Base-by-base conservation (phyloP, 2,329 filamentous ascomycete genomes). In the Fusarium compactum region DNA sequence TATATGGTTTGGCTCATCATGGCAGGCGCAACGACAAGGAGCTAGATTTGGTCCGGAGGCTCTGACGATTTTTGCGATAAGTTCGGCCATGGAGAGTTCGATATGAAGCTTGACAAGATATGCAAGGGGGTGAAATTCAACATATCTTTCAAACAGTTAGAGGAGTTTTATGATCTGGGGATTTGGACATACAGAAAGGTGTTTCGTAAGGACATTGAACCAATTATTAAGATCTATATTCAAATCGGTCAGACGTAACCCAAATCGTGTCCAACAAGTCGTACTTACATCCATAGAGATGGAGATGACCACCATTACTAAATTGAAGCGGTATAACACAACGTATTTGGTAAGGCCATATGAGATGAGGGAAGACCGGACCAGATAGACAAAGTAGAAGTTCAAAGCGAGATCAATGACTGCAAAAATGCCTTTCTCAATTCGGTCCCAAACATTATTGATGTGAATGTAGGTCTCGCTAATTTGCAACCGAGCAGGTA, bases 341-440 rank as follows among this genome's bases (percentile, higher is more conserved):
- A 82, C 80, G 70, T 86, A 86, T 65, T 86, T 86, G 4, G 80
- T 81, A 4, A 86, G 76, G 12, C 85, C 85, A 46, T 84, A 82
- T 24, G 80, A 76, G 60, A 86, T 81, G 1, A 87, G 78, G 5
- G 82, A 81, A 3, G 77, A 77, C 34, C 82, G 82, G 46, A 86
- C 85, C 2, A 79, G 78, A 50, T 76, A 72, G 68, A 79, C 78
- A 69, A 87, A 87, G 64, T 84, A 84, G 52, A 79, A 78, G 58
- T 86, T 87, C 18, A 87, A 76, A 1, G 71, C 73, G 4, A 78
- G 80, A 58, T 87, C 85, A 5, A 86, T 78, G 16, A 84, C 45
- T 2, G 85, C 76, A 57, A 85, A 85, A 4, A 86, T 76, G 4
- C 78, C 78, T 67, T 86, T 87, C 56, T 85, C 83, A 45, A 81